Conservation (phyloP, 2,329 filamentous ascomycete genomes). For the Ambrosiella cleistominuta region DNA sequence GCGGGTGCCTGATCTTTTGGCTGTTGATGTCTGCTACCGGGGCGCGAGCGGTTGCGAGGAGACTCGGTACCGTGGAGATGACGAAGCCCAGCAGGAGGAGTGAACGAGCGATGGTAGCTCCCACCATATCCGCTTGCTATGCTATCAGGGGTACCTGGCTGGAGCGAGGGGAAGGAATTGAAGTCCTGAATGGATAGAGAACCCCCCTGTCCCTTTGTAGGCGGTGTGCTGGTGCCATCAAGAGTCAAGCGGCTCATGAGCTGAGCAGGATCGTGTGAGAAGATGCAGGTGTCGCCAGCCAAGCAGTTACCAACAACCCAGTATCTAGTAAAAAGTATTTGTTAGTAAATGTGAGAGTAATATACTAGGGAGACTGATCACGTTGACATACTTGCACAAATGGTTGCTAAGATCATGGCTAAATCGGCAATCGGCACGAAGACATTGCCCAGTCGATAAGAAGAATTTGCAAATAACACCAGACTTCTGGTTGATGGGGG, state of each 20-base stretch:
- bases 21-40: conserved; percentile 55
- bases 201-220: conserved; percentile 43
- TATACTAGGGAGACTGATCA: neutral
- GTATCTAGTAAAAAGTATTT: conserved; percentile 38
- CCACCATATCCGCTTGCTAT: conserved; percentile 22
- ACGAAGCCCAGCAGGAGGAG: conserved; percentile 54
- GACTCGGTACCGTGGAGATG: conserved; percentile 41
- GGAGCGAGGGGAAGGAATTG: conserved; percentile 66
- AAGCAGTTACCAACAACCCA: conserved; percentile 94
- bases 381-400: conserved; percentile 74
- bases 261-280: conserved; percentile 85
- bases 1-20: conserved; percentile 44
- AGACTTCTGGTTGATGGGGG: conserved; percentile 62
- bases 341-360: neutral
- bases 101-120: conserved; percentile 36
- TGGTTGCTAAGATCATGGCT: conserved; percentile 92
- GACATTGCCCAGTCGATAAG: conserved; percentile 84
- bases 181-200: conserved; percentile 63
- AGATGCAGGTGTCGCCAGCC: conserved; percentile 83
- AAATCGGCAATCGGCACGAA: conserved; percentile 89
- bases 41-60: conserved; percentile 61
- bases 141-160: conserved; percentile 41
- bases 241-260: conserved; percentile 67
- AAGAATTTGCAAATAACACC: conserved; percentile 95
- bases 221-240: conserved; percentile 45